Base-by-base conservation (phyloP, 2,329 filamentous ascomycete species). In the Talaromyces sp. region DNA sequence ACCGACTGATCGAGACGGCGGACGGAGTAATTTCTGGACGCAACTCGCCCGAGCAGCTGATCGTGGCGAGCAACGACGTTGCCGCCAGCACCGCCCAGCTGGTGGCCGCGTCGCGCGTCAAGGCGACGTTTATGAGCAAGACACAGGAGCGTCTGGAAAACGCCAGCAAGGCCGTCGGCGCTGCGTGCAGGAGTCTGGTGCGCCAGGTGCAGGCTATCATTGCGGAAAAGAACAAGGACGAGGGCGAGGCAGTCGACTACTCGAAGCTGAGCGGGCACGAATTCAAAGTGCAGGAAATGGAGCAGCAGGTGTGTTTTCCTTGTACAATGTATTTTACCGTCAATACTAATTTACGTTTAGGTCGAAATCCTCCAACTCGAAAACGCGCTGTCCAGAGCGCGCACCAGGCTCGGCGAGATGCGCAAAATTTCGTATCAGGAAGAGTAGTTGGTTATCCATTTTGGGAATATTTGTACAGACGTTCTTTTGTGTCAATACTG, bases 251-350 rank as follows among this genome's bases (percentile, higher is more conserved):
- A 56, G 86, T 96, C 24, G 95, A 99, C 75, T 99, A 98, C 77
- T 82, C 84, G 50, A 90, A 92, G 79, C 80, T 99, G 53, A 93
- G 90, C 64, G 87, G 89, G 32, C 93, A 97, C 77, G 95, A 99
- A 79, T 98, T 99, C 82, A 99, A 99, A 84, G 92, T 97, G 56
- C 85, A 89, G 69, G 93, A 99, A 80, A 99, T 99, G 95, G 95
- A 99, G 80, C 95, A 99, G 74, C 95, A 99, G 90, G 93, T 96
- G 82, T 69, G 84, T 82, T 19, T 19, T 14, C 60, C 9, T 55
- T 59, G 24, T 38, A 50, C 49, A 54, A 64, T 35, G n/a, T n/a
- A n/a, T n/a, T n/a, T n/a, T n/a, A n/a, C n/a, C n/a, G n/a, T n/a
- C n/a, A n/a, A n/a, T n/a, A n/a, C n/a, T n/a, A n/a, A n/a, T n/a